Base-by-base conservation (phyloP, 805 yeast species). In the Starmera dryadoides region DNA sequence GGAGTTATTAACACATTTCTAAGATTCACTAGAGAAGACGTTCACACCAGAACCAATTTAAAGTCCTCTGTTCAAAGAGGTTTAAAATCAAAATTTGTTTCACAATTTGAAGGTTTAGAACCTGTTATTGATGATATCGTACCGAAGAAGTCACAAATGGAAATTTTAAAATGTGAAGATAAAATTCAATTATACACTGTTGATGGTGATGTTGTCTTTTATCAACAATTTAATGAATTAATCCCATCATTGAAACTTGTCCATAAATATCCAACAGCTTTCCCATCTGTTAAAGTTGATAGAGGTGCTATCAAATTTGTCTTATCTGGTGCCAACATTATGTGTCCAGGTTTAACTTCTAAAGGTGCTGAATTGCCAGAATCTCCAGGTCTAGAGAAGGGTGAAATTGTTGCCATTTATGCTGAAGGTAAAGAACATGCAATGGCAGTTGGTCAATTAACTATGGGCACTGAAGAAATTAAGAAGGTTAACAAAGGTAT, bases 271-370 rank as follows among this genome's bases (percentile, higher is more conserved):
- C 96, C 97, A 5, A 70, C 73, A 9, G 76, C 81, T 29, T 89
- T 89, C 64, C 96, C 96, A 18, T 65, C 75, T 28, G 94, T 89
- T 33, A 85, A 80, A 56, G 97, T 91, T 11, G 98, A 89, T 55
- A 74, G 96, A 58, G 98, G 98, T 42, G 98, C 98, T 37, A 89
- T 89, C 59, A 89, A 89, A 62, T 89, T 89, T 55, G 93, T 89
- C 20, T 66, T 89, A n/a, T 82, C 95, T 4, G 98, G 97, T 41
- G 96, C 97, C 22, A 89, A 89, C 55, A 85, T 89, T 54, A 89
- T 89, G 98, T 89, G 96, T 62, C 96, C 96, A 3, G 96, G 96
- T 16, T 71, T 87, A 46, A 87, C 96, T 0, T 79, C 93, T 16
- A 71, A 81, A 2, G 96, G 96, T 32, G 96, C 95, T 17, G 62